Evolutionary conservation across 2,329 filamentous ascomycete genomes (phyloP).

Genomic region (Colletotrichum spinosum): DNA sequence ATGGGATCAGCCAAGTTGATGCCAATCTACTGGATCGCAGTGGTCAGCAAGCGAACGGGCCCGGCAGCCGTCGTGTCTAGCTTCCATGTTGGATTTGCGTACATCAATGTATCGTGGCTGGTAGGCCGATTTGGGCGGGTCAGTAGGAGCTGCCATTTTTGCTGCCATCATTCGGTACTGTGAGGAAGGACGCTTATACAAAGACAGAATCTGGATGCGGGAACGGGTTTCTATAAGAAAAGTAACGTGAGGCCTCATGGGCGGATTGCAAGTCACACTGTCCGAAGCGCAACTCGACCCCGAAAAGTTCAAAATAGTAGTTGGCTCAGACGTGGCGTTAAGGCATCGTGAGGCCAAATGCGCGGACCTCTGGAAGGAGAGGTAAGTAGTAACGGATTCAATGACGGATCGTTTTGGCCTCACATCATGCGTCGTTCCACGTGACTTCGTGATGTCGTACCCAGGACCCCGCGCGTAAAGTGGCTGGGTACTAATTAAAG

Average conservation of each 20-base stretch:
- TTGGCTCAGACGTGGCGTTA: too few species aligned
- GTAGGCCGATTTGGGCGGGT: constrained; percentile 44
- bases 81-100: constrained; percentile 42
- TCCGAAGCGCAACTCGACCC: too few species aligned
- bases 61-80: neutral
- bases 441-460: constrained; percentile 34
- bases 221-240: constrained; percentile 7
- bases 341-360: too few species aligned
- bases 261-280: neutral
- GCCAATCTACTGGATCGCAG: constrained; percentile 70
- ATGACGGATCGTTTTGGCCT: neutral
- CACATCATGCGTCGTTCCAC: constrained; percentile 6
- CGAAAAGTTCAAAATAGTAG: too few species aligned
- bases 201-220: neutral
- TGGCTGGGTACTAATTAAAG: neutral
- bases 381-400: too few species aligned
- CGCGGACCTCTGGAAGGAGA: too few species aligned
- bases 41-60: constrained; percentile 28
- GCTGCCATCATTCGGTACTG: constrained; percentile 1
- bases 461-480: constrained; percentile 27
- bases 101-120: constrained; percentile 73
- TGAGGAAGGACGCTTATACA: constrained; percentile 13
- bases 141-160: constrained; percentile 26
- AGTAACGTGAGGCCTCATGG: constrained; percentile 15
- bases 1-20: constrained; percentile 97